Evolutionary conservation across 2,329 filamentous ascomycete species (phyloP), one percentile per base, ranked within the genome.

Genomic region (Fusarium caatingaense): DNA sequence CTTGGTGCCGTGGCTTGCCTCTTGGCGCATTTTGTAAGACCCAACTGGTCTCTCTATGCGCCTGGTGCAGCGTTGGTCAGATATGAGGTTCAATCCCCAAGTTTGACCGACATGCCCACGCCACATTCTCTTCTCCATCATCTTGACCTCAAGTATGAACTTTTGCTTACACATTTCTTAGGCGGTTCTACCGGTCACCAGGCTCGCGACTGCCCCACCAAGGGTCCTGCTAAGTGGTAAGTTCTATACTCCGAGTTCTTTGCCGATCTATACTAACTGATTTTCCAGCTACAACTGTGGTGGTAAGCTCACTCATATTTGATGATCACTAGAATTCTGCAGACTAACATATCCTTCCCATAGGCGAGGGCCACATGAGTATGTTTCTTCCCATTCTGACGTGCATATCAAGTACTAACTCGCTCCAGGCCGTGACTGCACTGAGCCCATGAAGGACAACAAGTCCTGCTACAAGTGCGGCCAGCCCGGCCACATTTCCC

Each of bases 171-270:
- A 32, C 66, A 60, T 65, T 68, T 53, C 64, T 60, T 81, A 93
- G 91, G 91, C 84, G 91, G 91, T 82, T 89, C 91, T 80, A 85
- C 87, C 73, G 88, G 87, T 76, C 92, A 93, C 81, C 91, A 93
- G 92, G 92, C 92, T 78, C 92, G 92, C 78, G 92, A 95, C 78
- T 96, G 93, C 87, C 93, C 93, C 78, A 93, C 90, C 86, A 92
- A 92, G 84, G 92, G 92, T 76, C 90, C 91, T 76, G 89, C 92
- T 76, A 94, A 93, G 83, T 94, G 92, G 92, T 94, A 84, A 81
- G 89, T 82, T 27, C 34, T 40, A 34, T 18, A 15, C 16, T 23
- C 46, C 20, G 9, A 20, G 25, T 18, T 42, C 21, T 40, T 34
- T 41, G 10, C 42, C 10, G 10, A 28, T 4, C 5, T 32, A 27